phyloP scores from a whole-genome alignment of 83 land plant genomes.

The Isoetes engelmannii region DNA sequence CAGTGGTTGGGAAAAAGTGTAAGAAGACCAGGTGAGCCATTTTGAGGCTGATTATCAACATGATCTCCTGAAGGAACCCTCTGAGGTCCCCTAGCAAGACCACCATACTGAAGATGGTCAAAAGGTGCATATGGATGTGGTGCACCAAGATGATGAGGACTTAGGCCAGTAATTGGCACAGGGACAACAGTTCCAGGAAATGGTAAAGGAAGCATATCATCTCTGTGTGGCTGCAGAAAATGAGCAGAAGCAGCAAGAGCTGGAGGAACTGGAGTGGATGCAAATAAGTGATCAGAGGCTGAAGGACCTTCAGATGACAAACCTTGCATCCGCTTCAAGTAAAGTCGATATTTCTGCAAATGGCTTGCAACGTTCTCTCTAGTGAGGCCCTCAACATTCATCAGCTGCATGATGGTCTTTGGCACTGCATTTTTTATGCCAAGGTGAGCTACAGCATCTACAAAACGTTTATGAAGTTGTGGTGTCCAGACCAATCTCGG shows the following conservation, averaged over 20 bases:
- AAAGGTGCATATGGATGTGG: too few relatives aligned
- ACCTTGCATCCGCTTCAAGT: conserved; percentile 27
- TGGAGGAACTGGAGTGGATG: conserved; percentile 51
- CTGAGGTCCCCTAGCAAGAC: too few relatives aligned
- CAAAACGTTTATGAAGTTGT: conserved; percentile 30
- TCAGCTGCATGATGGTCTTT: conserved; percentile 27
- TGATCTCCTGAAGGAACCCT: too few relatives aligned
- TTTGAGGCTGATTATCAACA: too few relatives aligned
- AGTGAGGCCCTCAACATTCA: conserved; percentile 31
- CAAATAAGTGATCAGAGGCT: conserved; percentile 46
- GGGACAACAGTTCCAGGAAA: too few relatives aligned
- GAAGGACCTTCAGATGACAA: conserved; percentile 46
- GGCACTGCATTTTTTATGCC: conserved; percentile 25
- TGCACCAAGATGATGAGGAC: too few relatives aligned
- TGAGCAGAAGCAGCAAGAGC: conserved; percentile 20
- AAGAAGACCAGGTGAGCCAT: too few relatives aligned
- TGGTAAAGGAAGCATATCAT: too few relatives aligned
- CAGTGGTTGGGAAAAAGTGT: too few relatives aligned
- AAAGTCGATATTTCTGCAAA: conserved; percentile 23
- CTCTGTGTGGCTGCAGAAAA: too few relatives aligned
- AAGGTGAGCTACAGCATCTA: conserved; percentile 29
- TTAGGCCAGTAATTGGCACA: too few relatives aligned
- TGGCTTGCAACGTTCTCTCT: conserved; percentile 29
- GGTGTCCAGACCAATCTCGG: conserved; percentile 31
- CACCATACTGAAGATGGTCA: too few relatives aligned